These are phyloP conservation scores for Flaveria brownii DNA, from an alignment of 129 eudicot genomes.

Conservation along the genomic window DNA sequence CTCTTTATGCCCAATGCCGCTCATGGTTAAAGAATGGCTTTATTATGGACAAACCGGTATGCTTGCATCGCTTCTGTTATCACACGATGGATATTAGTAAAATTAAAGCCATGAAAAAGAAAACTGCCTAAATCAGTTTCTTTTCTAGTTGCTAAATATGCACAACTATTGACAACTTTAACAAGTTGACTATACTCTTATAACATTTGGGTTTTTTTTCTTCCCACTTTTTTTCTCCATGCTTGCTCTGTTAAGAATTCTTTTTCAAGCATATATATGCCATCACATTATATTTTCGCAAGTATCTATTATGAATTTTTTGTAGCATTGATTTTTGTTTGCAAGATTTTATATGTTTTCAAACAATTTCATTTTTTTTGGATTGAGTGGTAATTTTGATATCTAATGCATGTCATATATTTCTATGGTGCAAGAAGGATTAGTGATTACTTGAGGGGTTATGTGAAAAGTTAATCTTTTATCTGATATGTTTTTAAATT, in stretches of 20 bases:
- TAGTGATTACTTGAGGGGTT: no score
- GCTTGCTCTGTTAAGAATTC: not conserved
- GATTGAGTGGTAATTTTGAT: not conserved
- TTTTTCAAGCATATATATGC: not conserved
- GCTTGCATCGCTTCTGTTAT: slow-evolving; percentile 9
- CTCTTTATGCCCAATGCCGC: slow-evolving; percentile 69
- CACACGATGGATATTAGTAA: not conserved
- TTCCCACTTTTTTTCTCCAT: not conserved
- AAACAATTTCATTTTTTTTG: no score
- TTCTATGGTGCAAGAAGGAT: no score
- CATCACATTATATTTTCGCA: not conserved
- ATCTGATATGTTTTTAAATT: no score
- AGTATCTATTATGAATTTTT: not conserved
- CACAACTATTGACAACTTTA: slow-evolving; percentile 1
- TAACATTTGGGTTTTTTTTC: not conserved
- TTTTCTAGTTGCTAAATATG: not conserved
- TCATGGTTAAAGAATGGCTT: slow-evolving; percentile 77
- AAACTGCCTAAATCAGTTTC: not conserved
- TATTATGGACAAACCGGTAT: slow-evolving; percentile 63
- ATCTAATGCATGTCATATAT: no score
- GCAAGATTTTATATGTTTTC: not conserved
- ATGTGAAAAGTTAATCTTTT: no score
- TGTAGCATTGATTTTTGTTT: not conserved
- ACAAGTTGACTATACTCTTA: not conserved
- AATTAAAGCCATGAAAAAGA: not conserved